Conservation (phyloP, 192 early-diverging fungal species). For the Rhizoclosmatium sp. region DNA sequence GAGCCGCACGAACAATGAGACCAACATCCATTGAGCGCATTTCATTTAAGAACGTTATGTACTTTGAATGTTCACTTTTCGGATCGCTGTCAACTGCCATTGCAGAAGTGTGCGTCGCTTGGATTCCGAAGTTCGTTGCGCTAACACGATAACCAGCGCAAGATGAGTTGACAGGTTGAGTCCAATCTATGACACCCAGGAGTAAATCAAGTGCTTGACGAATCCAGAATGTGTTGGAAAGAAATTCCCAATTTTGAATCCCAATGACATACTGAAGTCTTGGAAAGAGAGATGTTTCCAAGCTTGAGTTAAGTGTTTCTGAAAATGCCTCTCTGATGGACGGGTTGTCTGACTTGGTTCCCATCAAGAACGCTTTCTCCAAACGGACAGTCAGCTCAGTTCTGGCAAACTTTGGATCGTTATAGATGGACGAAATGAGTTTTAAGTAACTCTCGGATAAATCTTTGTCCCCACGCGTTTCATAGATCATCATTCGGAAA, state of each 20-base stretch:
- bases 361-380: constrained; percentile 94
- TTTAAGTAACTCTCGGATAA: constrained; percentile 86
- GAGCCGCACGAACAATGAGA: constrained; percentile 46
- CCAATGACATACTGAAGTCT: constrained; percentile 89
- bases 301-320: constrained; percentile 81
- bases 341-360: constrained; percentile 83
- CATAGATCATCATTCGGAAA: constrained; percentile 89
- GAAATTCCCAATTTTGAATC: constrained; percentile 95
- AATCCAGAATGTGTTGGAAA: constrained; percentile 88
- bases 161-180: constrained; percentile 24
- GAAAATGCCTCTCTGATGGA: constrained; percentile 81
- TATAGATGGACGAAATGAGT: constrained; percentile 93
- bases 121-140: constrained; percentile 48
- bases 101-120: constrained; percentile 45
- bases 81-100: constrained; percentile 25
- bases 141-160: constrained; percentile 48
- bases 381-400: constrained; percentile 92
- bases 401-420: constrained; percentile 77
- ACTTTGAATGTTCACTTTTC: constrained; percentile 59
- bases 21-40: constrained; percentile 43
- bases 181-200: constrained; percentile 61
- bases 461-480: constrained; percentile 69
- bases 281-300: constrained; percentile 59
- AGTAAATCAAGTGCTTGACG: constrained; percentile 91
- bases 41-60: constrained; percentile 64